A percentile compares a stretch with the other conserved stretches of the same genome.
Evolutionary conservation across 345 rosid species (phyloP).

Genomic region (Gossypium australe): DNA sequence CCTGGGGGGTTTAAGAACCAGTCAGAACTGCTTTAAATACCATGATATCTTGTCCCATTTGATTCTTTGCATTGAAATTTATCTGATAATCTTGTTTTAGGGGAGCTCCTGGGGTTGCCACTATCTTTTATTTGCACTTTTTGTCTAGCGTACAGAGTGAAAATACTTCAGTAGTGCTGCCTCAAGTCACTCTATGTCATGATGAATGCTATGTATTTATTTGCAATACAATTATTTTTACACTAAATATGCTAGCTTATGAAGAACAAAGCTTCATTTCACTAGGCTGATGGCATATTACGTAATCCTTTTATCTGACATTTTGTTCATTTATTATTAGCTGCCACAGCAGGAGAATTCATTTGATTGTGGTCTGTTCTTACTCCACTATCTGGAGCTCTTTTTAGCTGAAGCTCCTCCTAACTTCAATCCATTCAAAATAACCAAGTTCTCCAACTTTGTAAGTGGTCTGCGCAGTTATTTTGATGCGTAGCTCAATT

Average conservation of each 20-base stretch:
- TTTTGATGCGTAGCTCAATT: neutral
- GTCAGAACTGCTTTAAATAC: neutral
- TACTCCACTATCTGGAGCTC: conserved; percentile 90
- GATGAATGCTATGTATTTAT: neutral
- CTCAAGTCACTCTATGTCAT: neutral
- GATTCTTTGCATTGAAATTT: neutral
- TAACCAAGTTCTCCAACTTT: conserved; percentile 58
- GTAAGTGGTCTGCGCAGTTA: conserved; percentile 47
- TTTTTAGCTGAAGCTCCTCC: conserved; percentile 81
- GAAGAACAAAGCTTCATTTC: neutral
- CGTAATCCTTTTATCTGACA: conserved; percentile 25
- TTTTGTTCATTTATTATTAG: conserved; percentile 38
- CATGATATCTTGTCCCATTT: neutral
- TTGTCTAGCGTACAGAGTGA: neutral
- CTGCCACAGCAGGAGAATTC: conserved; percentile 98
- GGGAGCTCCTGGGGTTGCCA: neutral
- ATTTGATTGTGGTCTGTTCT: conserved; percentile 91
- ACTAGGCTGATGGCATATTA: neutral
- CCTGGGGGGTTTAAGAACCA: neutral
- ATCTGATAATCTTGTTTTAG: neutral
- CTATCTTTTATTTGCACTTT: neutral
- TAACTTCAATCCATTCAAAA: conserved; percentile 67
- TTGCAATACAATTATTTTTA: neutral
- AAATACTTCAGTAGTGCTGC: neutral
- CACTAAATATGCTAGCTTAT: neutral